phyloP scores from a whole-genome alignment of 768 basidiomycete genomes.

The Xerocomus potaroensis region DNA sequence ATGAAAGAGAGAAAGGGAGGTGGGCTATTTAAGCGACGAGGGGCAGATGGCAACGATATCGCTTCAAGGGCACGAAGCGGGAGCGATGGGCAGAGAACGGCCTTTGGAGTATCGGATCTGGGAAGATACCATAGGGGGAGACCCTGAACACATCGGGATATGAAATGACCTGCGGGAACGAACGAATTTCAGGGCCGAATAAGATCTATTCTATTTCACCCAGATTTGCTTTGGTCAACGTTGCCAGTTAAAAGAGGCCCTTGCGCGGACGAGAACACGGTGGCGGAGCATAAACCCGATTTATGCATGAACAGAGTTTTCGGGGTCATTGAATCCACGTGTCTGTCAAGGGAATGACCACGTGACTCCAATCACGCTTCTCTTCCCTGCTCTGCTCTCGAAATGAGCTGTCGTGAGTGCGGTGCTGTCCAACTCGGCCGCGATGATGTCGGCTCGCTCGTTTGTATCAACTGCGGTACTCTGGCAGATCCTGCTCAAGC shows the following conservation, averaged over 20 bases:
- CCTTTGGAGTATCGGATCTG: conserved; percentile 6
- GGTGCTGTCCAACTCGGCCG: conserved; percentile 49
- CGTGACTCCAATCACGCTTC: conserved; percentile 8
- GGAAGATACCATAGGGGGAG: conserved; percentile 5
- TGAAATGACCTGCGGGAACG: conserved; percentile 4
- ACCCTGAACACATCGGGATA: conserved; percentile 25
- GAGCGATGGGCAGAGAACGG: conserved; percentile 5
- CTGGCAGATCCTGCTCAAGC: conserved; percentile 60
- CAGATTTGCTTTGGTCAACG: neutral
- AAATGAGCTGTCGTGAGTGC: conserved; percentile 49
- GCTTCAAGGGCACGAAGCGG: conserved; percentile 9
- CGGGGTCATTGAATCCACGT: conserved; percentile 20
- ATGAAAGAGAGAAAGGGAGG: conserved; percentile 17
- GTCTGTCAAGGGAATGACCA: neutral
- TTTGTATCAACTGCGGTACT: conserved; percentile 72
- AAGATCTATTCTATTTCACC: neutral
- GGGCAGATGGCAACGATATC: conserved; percentile 7
- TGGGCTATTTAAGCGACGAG: conserved; percentile 34
- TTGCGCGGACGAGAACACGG: conserved; percentile 1
- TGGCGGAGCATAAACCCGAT: too few relatives aligned
- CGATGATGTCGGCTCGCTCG: conserved; percentile 52
- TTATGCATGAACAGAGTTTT: conserved; percentile 18
- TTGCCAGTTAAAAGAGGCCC: conserved; percentile 8
- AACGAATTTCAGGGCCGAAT: neutral
- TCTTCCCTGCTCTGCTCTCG: too few relatives aligned